These are phyloP conservation scores for Podila minutissima DNA, from an alignment of 192 early-diverging fungal genomes.

Conservation along the genomic window DNA sequence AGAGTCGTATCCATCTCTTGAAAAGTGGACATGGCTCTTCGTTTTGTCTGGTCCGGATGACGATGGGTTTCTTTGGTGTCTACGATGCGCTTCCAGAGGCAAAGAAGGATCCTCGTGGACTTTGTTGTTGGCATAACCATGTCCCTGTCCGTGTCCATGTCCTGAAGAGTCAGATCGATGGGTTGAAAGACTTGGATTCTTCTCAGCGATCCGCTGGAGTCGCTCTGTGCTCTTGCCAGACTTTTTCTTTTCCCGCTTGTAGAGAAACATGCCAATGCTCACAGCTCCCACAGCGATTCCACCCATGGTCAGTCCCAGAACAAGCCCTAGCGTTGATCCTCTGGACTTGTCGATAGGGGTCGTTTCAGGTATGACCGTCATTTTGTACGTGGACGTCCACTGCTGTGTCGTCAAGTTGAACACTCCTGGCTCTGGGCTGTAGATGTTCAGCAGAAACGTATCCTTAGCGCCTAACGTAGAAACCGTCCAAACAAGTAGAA, in stretches of 20 bases:
- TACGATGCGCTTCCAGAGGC: too few relatives aligned
- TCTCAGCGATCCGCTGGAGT: background rate
- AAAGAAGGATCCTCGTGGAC: too few relatives aligned
- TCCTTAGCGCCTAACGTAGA: constrained; percentile 10
- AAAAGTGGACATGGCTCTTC: too few relatives aligned
- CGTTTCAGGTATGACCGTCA: background rate
- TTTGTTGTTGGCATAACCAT: too few relatives aligned
- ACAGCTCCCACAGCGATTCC: background rate
- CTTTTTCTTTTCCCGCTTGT: constrained; percentile 18
- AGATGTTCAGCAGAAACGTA: background rate
- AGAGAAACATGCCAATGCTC: constrained; percentile 4
- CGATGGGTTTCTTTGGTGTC: too few relatives aligned
- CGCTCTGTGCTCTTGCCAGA: background rate
- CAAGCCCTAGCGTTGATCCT: background rate
- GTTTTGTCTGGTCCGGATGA: too few relatives aligned
- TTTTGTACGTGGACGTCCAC: constrained; percentile 11
- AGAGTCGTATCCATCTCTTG: too few relatives aligned
- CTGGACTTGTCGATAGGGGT: background rate
- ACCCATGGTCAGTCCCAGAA: constrained; percentile 6
- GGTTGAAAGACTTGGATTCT: background rate
- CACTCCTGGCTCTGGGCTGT: background rate
- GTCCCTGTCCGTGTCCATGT: too few relatives aligned
- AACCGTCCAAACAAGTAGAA: background rate
- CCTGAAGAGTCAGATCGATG: background rate
- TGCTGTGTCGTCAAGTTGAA: constrained; percentile 12